phyloP scores from a whole-genome alignment of 2,329 filamentous ascomycete species.

The Calonectria montana region DNA sequence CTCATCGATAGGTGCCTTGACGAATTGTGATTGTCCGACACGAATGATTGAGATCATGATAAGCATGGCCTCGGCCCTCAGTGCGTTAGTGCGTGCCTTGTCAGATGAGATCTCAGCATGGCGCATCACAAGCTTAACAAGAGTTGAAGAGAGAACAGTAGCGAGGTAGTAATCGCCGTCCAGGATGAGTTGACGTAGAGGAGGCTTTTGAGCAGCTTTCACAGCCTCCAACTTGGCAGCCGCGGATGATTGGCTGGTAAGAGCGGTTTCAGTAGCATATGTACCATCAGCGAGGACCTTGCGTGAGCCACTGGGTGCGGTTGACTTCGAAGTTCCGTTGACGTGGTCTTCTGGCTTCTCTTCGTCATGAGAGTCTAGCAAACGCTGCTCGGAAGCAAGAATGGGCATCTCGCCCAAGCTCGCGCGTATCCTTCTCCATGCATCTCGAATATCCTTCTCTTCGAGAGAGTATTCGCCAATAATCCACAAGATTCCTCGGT shows the following conservation, averaged over 20 bases:
- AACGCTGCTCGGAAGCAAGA: constrained; percentile 90
- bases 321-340: constrained; percentile 82
- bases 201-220: constrained; percentile 96
- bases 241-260: constrained; percentile 91
- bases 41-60: constrained; percentile 99
- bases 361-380: constrained; percentile 86
- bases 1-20: constrained; percentile 96
- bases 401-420: constrained; percentile 98
- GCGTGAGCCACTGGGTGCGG: constrained; percentile 84
- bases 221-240: constrained; percentile 95
- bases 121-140: constrained; percentile 98
- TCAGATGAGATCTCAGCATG: constrained; percentile 94
- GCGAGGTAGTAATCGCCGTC: constrained; percentile 98
- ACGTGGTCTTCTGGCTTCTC: constrained; percentile 74
- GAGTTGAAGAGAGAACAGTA: constrained; percentile 92
- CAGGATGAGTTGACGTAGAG: constrained; percentile 91
- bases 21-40: constrained; percentile 98
- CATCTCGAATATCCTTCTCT: constrained; percentile 92
- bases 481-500: constrained; percentile 96
- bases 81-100: constrained; percentile 86
- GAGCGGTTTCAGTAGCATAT: constrained; percentile 94
- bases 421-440: constrained; percentile 94
- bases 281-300: constrained; percentile 97
- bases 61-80: constrained; percentile 97
- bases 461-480: constrained; percentile 97